Percentiles rank a stretch among this genome's conserved stretches.
Conservation (phyloP, 2,329 filamentous ascomycete genomes). For the Tolypocladium ophioglossoides region DNA sequence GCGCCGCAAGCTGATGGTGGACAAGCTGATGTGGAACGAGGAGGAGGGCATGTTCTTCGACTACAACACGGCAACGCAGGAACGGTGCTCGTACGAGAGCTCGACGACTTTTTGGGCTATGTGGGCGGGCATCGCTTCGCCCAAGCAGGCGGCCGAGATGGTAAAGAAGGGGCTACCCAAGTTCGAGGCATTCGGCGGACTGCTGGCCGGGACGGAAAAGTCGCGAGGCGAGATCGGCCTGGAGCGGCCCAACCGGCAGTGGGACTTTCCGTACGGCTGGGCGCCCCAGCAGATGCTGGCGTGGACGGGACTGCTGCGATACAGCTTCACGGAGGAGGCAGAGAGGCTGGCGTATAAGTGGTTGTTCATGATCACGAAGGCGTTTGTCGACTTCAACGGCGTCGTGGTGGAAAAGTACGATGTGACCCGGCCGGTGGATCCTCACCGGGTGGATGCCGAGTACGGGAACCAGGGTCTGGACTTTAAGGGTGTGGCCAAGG, state of each 20-base stretch:
- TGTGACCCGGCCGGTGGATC: slow-evolving; percentile 80
- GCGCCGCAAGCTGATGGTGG: slow-evolving; percentile 72
- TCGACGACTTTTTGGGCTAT: slow-evolving; percentile 96
- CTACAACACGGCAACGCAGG: slow-evolving; percentile 76
- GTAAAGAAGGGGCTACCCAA: slow-evolving; percentile 73
- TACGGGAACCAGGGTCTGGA: slow-evolving; percentile 95
- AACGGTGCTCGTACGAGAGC: slow-evolving; percentile 77
- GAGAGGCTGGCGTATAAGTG: slow-evolving; percentile 89
- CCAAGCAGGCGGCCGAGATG: slow-evolving; percentile 74
- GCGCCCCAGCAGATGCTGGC: slow-evolving; percentile 97
- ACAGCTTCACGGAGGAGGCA: slow-evolving; percentile 84
- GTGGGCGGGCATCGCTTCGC: slow-evolving; percentile 84
- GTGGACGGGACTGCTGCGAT: slow-evolving; percentile 85
- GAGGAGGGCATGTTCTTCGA: slow-evolving; percentile 95
- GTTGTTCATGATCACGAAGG: slow-evolving; percentile 97
- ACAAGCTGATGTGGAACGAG: slow-evolving; percentile 91
- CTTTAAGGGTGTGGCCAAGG: slow-evolving; percentile 90
- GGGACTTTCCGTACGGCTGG: slow-evolving; percentile 98
- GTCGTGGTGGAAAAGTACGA: slow-evolving; percentile 99
- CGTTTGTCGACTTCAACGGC: slow-evolving; percentile 96
- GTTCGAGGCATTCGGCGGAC: slow-evolving; percentile 79
- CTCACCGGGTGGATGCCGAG: slow-evolving; percentile 90
- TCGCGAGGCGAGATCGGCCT: slow-evolving; percentile 73
- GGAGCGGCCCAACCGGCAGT: slow-evolving; percentile 86
- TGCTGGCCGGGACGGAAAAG: slow-evolving; percentile 81